Percentiles rank a stretch among this genome's conserved stretches.
These are phyloP conservation scores for Penicillium arizonense DNA, from an alignment of 495 filamentous ascomycete species.

Conservation along the genomic window DNA sequence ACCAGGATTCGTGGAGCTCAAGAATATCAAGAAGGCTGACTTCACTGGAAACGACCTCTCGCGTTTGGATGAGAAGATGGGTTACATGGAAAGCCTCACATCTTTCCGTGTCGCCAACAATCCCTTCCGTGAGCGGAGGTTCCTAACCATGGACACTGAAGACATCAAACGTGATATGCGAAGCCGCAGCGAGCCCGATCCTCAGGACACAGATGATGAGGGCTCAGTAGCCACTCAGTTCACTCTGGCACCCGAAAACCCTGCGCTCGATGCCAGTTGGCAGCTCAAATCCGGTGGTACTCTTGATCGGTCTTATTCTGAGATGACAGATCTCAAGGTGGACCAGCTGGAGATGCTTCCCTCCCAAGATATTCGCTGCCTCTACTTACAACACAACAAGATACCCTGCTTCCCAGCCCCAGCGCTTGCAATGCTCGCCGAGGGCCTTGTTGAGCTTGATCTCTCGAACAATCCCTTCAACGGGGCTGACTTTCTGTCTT, in stretches of 20 bases:
- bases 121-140: constrained; percentile 81
- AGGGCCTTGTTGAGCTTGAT: constrained; percentile 70
- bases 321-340: constrained; percentile 48
- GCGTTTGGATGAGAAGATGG: constrained; percentile 71
- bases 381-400: constrained; percentile 75
- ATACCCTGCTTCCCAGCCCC: constrained; percentile 64
- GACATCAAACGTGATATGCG: constrained; percentile 78
- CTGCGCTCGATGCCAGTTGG: constrained; percentile 46
- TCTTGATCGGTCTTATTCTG: constrained; percentile 68
- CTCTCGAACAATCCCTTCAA: constrained; percentile 77
- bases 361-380: constrained; percentile 46
- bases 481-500: constrained; percentile 55
- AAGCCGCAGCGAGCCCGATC: constrained; percentile 62
- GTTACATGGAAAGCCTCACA: constrained; percentile 72
- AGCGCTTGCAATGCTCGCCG: constrained; percentile 62
- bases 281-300: constrained; percentile 67
- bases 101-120: constrained; percentile 79
- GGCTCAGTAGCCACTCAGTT: constrained; percentile 47
- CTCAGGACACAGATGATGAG: constrained; percentile 41
- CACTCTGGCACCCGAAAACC: constrained; percentile 43
- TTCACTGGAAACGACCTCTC: constrained; percentile 82
- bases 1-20: constrained; percentile 64
- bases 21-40: constrained; percentile 69
- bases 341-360: constrained; percentile 46
- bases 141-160: constrained; percentile 73